Base-by-base conservation (phyloP, 768 basidiomycete genomes). In the Psilocybe cubensis region DNA sequence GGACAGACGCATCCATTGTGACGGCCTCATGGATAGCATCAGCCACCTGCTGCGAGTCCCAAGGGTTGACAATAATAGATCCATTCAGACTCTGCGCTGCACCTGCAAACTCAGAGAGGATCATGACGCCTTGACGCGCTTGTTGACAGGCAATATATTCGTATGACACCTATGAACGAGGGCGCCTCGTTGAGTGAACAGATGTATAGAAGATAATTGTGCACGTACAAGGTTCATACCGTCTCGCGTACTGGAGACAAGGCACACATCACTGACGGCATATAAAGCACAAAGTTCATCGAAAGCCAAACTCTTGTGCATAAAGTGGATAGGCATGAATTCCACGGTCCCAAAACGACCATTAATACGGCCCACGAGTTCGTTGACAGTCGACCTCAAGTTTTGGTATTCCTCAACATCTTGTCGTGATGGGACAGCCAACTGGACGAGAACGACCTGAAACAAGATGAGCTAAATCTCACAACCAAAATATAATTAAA, bases 361-460 rank as follows among this genome's bases (percentile, higher is more conserved):
- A 70, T 99, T 99, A 76, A 99, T 98, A 23, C 96, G 87, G 2
- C 97, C 97, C 27, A 99, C 97, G 47, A 99, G 85, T 72, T 99
- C 96, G 78, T 98, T 98, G 52, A 98, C 95, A 1, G 91, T 93
- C 17, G 94, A 87, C 14, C 97, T 87, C 58, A 98, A 75, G 75
- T 98, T 98, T 73, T 99, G 97, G 70, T 99, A 99, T 74, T 99
- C 97, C 74, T 99, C 97, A 51, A 99, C 97, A 68, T 98, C 97
- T 73, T 97, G 95, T 23, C 97, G 83, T 6, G 96, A 98, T 2
- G 97, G 97, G 8, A 99, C 96, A 7, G 97, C 97, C 4, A 99
- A 85, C 75, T 99, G 97, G 8, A 93, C 94, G 43, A 99, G 81
- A 2, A 99, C 97, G 56, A 98, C 92, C 91, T 93, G 51, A 20